Evolutionary conservation across 75 land plant genomes (phyloP).

Genomic region (Cunninghamia lanceolata): DNA sequence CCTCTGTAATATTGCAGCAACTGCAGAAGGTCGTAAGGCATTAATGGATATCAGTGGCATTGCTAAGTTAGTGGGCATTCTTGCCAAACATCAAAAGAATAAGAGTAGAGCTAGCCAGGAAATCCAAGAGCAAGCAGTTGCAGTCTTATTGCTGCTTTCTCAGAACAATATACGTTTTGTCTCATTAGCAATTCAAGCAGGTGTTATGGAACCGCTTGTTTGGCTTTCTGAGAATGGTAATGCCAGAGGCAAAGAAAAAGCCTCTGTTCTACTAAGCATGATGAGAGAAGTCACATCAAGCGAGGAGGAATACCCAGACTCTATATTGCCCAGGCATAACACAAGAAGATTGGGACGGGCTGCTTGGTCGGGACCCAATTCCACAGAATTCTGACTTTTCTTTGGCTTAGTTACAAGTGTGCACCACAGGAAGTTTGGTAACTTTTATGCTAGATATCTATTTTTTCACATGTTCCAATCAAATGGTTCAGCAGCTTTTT

Average conservation of each 20-base stretch:
- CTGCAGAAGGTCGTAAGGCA: constrained; percentile 62
- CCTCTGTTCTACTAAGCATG: constrained; percentile 4
- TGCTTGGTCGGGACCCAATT: constrained; percentile 7
- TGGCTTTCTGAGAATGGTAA: constrained; percentile 10
- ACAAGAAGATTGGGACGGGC: constrained; percentile 6
- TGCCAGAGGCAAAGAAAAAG: constrained; percentile 10
- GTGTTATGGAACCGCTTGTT: constrained; percentile 41
- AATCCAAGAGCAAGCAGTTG: constrained; percentile 65
- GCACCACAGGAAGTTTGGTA: neutral
- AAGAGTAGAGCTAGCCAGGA: constrained; percentile 16
- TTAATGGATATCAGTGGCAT: constrained; percentile 49
- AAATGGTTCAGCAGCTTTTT: neutral
- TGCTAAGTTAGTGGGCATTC: constrained; percentile 35
- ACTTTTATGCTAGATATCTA: too few relatives aligned
- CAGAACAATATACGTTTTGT: constrained; percentile 66
- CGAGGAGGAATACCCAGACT: constrained; percentile 4
- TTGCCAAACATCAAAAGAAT: constrained; percentile 16
- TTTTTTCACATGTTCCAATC: neutral
- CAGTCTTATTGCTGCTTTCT: constrained; percentile 58
- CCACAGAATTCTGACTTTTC: neutral
- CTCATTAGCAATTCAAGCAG: constrained; percentile 57
- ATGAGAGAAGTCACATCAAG: constrained; percentile 9
- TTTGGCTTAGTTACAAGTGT: neutral
- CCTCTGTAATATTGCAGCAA: constrained; percentile 63
- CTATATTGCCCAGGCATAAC: neutral